Conservation (phyloP, 148 eudicot species). For the Cornus suecica region DNA sequence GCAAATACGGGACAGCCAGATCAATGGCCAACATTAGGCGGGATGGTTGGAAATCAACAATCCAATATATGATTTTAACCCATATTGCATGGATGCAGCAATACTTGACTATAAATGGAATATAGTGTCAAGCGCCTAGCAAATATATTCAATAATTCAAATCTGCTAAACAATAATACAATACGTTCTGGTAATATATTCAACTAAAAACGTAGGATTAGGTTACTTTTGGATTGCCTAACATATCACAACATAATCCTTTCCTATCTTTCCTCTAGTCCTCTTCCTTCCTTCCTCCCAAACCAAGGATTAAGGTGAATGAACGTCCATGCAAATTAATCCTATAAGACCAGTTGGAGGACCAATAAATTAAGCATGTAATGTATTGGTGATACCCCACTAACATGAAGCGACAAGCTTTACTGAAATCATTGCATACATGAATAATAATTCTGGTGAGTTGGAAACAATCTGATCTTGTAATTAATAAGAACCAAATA, state of each 20-base stretch:
- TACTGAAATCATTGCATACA: background rate
- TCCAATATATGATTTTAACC: background rate
- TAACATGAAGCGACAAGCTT: background rate
- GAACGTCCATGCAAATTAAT: no score
- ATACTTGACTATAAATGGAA: no score
- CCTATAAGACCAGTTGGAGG: background rate
- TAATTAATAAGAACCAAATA: background rate
- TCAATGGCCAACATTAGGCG: background rate
- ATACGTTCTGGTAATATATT: background rate
- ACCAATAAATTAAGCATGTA: background rate
- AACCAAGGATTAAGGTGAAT: no score
- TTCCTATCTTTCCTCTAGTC: no score
- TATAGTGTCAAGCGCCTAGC: no score
- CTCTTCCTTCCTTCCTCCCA: no score
- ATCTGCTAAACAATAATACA: no score
- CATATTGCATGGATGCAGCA: background rate
- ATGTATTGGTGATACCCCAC: background rate
- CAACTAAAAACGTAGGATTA: background rate
- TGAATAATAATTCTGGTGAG: background rate
- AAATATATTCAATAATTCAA: no score
- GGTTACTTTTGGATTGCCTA: background rate
- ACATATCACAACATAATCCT: background rate
- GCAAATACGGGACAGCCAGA: constrained; percentile 12
- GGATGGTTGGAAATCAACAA: background rate
- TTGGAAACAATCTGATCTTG: background rate